phyloP scores from a whole-genome alignment of 768 basidiomycete species.

The Xanthoconium stramineum region DNA sequence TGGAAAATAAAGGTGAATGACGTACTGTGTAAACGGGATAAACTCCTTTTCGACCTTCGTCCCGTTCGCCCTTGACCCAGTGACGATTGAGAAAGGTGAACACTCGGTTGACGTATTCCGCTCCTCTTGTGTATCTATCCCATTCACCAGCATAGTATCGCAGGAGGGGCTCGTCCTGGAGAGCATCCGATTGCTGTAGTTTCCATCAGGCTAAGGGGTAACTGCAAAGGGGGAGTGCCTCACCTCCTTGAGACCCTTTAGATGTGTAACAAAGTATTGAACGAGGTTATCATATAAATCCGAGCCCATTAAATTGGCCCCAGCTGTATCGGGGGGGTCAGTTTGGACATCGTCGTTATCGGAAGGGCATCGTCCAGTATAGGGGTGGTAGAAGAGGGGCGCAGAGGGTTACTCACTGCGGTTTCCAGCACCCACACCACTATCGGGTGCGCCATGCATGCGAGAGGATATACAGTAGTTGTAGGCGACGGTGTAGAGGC shows the following conservation, averaged over 20 bases:
- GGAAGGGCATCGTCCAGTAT: constrained; percentile 21
- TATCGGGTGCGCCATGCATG: constrained; percentile 53
- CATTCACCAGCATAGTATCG: constrained; percentile 91
- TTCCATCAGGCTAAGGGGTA: constrained; percentile 15
- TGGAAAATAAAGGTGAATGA: constrained; percentile 4
- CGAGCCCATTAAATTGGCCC: constrained; percentile 94
- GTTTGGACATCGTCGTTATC: constrained; percentile 20
- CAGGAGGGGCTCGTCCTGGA: constrained; percentile 85
- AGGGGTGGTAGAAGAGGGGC: constrained; percentile 3
- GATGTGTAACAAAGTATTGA: constrained; percentile 82
- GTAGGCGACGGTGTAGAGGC: constrained; percentile 88
- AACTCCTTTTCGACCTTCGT: constrained; percentile 92
- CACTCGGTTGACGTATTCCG: constrained; percentile 94
- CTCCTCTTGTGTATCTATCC: constrained; percentile 95
- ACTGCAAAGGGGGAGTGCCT: constrained; percentile 28
- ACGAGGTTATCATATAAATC: constrained; percentile 96
- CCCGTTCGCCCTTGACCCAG: constrained; percentile 98
- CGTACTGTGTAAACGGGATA: constrained; percentile 95
- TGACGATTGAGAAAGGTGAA: constrained; percentile 99
- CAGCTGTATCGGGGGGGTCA: constrained; percentile 48
- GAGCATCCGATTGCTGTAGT: constrained; percentile 64
- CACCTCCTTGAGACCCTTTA: constrained; percentile 63
- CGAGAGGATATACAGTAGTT: constrained; percentile 95
- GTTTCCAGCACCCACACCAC: constrained; percentile 33
- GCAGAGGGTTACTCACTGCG: constrained; percentile 51